Base-by-base conservation (phyloP, 2,329 filamentous ascomycete genomes). In the Clathrospora elynae region DNA sequence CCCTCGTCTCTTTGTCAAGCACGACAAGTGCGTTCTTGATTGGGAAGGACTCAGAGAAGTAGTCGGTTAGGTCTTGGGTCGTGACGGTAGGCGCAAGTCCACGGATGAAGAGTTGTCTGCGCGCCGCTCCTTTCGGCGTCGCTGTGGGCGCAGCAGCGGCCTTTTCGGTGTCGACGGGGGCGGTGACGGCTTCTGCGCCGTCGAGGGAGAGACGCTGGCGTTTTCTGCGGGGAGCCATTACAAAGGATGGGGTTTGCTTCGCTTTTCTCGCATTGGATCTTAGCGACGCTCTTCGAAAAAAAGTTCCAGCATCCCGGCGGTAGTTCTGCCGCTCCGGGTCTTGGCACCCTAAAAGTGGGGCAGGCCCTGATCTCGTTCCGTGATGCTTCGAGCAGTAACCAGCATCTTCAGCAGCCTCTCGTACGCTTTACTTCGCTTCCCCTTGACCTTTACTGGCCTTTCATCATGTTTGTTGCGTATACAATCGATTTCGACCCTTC, bases 11-110 rank as follows among this genome's bases (percentile, higher is more conserved):
- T 11, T 87, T 84, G 67, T 99, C 92, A 42, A 86, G 75, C 25
- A 99, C 90, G 4, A 95, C 90, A n/a, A 87, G 88, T 37, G 93
- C 92, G 71, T 97, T 92, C 72, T 96, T 97, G 67, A 99, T 83
- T 6, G 95, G 91, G 62, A 89, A 97, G 46, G 90, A 87, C 68
- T 96, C 84, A 5, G 93, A 97, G 73, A 99, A 99, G 71, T 91
- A 86, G 46, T 90, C 85, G 46, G 90, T 88, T 51, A 99, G 78
- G 38, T 80, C 80, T 63, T 96, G 90, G 66, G 83, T 88, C 22
- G 91, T 97, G 24, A 86, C 85, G 16, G 79, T 81, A 14, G 85
- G 74, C 13, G 91, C 88, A 33, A 99, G 81, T 35, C 88, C 91
- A 60, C 92, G 88, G 53, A 99, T 86, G 74, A 99, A 99, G 55